Base-by-base conservation (phyloP, 768 basidiomycete genomes). In the Agaricus sinodeliciosus region DNA sequence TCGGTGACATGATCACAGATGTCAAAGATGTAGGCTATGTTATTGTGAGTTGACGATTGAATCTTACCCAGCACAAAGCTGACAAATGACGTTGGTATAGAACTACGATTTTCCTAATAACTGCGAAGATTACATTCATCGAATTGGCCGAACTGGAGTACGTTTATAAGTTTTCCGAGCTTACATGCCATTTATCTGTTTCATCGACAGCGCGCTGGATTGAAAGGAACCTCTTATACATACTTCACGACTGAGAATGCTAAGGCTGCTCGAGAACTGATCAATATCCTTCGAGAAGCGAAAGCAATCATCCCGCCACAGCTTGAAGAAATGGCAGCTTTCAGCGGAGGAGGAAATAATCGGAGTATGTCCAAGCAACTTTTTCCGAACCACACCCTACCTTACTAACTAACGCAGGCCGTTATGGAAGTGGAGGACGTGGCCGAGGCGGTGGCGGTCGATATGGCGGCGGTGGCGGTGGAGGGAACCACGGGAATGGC, bases 21-120 rank as follows among this genome's bases (percentile, higher is more conserved):
- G 94, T 98, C 72, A 97, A 98, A 87, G 94, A 98, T 74, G 94
- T 98, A 61, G 87, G 90, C 61, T 97, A 94, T 71, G 94, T 97
- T 58, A 92, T 98, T 61, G 91, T 93, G 62, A 67, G 90, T 80
- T 49, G 58, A 44, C 35, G 15, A 47, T 46, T 57, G 35, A 8
- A 36, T 40, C 47, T 45, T 28, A 39, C 37, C 2, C 22, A 51
- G 35, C 13, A 9, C 36, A 27, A 48, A 13, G 45, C 40, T 25
- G 51, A 48, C 60, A 48, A 60, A 54, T 25, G 35, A 3, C 37
- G 15, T 39, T 22, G 15, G 41, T 48, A 2, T 59, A 94, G 93
- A 94, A 94, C 71, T 94, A 90, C 67, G 94, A 97, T 67, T 96
- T 98, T 76, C 94, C 94, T 0, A 96, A 96, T 72, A 94, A 95